A percentile compares a stretch with the other conserved stretches of the same genome.
Evolutionary conservation across 768 basidiomycete species (phyloP).

Genomic region (Pleurotus giganteus): DNA sequence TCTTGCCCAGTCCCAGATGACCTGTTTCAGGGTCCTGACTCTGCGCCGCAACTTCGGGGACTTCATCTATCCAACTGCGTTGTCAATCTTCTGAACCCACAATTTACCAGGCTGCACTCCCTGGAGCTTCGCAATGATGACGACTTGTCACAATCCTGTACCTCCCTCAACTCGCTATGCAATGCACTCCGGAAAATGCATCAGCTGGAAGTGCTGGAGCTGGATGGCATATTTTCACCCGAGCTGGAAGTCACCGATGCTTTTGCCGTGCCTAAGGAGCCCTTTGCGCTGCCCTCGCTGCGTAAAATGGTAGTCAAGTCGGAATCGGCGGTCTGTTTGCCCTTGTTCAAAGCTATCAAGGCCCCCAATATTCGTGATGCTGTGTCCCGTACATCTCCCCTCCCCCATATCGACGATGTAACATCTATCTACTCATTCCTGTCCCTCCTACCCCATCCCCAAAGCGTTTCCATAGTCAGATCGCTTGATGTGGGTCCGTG

Average conservation of each 20-base stretch:
- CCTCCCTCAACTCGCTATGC: neutral
- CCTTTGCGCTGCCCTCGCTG: neutral
- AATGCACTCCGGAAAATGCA: neutral
- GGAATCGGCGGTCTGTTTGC: neutral
- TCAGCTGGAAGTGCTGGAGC: neutral
- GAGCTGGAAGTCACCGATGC: neutral
- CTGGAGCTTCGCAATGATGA: neutral
- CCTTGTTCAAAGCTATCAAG: neutral
- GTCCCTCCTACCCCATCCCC: too few relatives aligned
- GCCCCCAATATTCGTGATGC: neutral
- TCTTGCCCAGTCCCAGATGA: neutral
- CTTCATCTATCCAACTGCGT: neutral
- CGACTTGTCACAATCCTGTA: neutral
- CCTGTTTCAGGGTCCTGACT: neutral
- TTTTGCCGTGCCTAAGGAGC: neutral
- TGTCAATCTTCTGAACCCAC: neutral
- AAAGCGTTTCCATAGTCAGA: too few relatives aligned
- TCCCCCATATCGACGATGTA: neutral
- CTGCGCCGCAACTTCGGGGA: neutral
- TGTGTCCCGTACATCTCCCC: neutral
- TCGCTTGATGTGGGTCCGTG: neutral
- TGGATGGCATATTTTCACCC: neutral
- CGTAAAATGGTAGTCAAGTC: neutral
- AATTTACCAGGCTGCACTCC: neutral
- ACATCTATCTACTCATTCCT: neutral